Conservation (phyloP, 805 yeast genomes). For the Candida arabinofermentans region DNA sequence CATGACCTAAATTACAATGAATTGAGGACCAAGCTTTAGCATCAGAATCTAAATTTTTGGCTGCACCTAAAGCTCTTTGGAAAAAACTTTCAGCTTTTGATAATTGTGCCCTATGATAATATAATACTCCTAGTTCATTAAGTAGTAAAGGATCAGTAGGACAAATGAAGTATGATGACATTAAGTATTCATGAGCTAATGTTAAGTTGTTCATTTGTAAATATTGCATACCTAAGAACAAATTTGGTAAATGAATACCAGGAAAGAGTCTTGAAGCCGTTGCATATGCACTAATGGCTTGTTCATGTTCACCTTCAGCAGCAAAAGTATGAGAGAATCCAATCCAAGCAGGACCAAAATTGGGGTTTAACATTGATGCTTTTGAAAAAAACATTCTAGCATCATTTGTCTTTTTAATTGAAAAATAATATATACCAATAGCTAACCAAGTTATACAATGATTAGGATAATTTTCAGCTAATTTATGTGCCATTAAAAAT, state of each 20-base stretch:
- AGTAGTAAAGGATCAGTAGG: conserved; percentile 81
- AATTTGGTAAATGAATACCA: conserved; percentile 83
- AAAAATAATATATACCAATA: conserved; percentile 83
- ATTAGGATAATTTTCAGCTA: conserved; percentile 81
- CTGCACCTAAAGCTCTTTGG: conserved; percentile 65
- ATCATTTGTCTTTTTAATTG: conserved; percentile 67
- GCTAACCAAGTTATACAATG: conserved; percentile 87
- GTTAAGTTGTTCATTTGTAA: conserved; percentile 78
- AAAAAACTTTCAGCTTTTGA: conserved; percentile 67
- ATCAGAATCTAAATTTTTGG: conserved; percentile 67
- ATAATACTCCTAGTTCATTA: conserved; percentile 91
- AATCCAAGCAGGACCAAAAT: conserved; percentile 94
- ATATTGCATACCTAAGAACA: conserved; percentile 95
- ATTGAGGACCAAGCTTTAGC: conserved; percentile 82
- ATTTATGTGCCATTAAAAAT: conserved; percentile 74
- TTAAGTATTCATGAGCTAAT: conserved; percentile 81
- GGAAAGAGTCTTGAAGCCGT: conserved; percentile 91
- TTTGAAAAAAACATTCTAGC: conserved; percentile 86
- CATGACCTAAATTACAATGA: conserved; percentile 84
- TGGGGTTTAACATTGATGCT: conserved; percentile 84
- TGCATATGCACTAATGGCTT: conserved; percentile 94
- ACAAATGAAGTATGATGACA: conserved; percentile 71
- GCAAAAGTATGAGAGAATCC: conserved; percentile 99
- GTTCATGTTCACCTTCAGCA: conserved; percentile 98
- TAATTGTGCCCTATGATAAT: conserved; percentile 70